Evolutionary conservation across 306 rosid genomes (phyloP).

Genomic region (Cicer bijugum): DNA sequence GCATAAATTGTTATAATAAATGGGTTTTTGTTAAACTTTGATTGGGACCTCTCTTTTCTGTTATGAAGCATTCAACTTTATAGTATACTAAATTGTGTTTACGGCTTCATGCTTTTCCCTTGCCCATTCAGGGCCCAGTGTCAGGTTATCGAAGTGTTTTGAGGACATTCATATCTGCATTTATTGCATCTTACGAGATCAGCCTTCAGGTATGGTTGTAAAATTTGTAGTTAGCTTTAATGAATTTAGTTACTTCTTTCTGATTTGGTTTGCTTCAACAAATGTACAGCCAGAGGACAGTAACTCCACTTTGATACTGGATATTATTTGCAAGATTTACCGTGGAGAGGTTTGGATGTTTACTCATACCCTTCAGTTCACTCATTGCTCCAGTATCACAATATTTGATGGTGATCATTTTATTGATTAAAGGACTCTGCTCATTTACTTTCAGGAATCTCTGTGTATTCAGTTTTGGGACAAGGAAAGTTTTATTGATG

Average conservation of each 20-base stretch:
- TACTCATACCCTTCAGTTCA: slow-evolving; percentile 47
- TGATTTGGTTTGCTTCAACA: slow-evolving; percentile 50
- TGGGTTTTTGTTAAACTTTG: slow-evolving; percentile 41
- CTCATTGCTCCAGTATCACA: slow-evolving; percentile 39
- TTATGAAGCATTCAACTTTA: slow-evolving; percentile 34
- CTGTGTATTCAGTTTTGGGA: slow-evolving; percentile 97
- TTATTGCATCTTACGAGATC: slow-evolving; percentile 92
- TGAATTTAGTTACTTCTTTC: slow-evolving; percentile 38
- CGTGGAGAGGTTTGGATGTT: slow-evolving; percentile 93
- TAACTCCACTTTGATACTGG: slow-evolving; percentile 66
- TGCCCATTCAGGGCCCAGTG: slow-evolving; percentile 66
- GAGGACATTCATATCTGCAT: slow-evolving; percentile 86
- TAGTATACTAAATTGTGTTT: slow-evolving; percentile 4
- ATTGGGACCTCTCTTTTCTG: slow-evolving; percentile 17
- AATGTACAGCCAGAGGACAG: slow-evolving; percentile 70
- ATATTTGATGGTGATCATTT: slow-evolving; percentile 41
- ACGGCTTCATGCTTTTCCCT: slow-evolving; percentile 17
- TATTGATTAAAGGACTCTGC: slow-evolving; percentile 38
- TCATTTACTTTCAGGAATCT: slow-evolving; percentile 74
- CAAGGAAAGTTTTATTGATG: slow-evolving; percentile 82
- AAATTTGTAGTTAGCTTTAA: slow-evolving; percentile 37
- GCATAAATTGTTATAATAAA: slow-evolving; percentile 38
- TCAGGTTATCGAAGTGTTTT: slow-evolving; percentile 86
- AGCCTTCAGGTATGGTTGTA: slow-evolving; percentile 69
- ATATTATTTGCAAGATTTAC: slow-evolving; percentile 84